Conservation (phyloP, 192 early-diverging fungal genomes). For the Anaeromyces robustus region DNA sequence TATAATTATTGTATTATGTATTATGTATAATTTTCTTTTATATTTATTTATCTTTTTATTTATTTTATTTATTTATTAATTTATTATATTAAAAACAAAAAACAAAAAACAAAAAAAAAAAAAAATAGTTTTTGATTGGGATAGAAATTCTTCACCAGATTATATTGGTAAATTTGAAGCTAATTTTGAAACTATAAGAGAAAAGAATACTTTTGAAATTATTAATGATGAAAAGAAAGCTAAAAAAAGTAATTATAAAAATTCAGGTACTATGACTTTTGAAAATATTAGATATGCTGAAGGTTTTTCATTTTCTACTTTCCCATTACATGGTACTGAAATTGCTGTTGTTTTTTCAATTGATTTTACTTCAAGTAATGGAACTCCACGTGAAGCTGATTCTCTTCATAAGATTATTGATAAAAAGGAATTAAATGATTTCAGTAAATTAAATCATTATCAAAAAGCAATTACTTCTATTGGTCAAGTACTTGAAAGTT, state of each 20-base stretch:
- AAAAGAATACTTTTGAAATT: not conserved
- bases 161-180: not conserved
- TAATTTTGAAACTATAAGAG: not conserved
- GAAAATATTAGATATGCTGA: not conserved
- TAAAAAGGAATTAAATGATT: not conserved
- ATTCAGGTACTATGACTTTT: not conserved
- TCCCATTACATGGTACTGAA: not conserved
- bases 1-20: too few relatives aligned
- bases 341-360: not conserved
- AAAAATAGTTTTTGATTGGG: not conserved
- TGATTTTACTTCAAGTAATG: not conserved
- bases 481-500: not conserved
- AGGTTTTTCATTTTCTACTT: not conserved
- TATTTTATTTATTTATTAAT: not conserved
- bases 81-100: too few relatives aligned
- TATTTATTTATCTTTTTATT: too few relatives aligned
- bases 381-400: not conserved
- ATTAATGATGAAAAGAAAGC: not conserved
- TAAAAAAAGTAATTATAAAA: not conserved
- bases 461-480: not conserved
- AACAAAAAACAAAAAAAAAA: too few relatives aligned
- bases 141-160: not conserved
- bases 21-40: too few relatives aligned
- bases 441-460: not conserved
- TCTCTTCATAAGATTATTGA: not conserved